Evolutionary conservation across 345 rosid genomes (phyloP).

Genomic region (Aquilaria malaccensis): DNA sequence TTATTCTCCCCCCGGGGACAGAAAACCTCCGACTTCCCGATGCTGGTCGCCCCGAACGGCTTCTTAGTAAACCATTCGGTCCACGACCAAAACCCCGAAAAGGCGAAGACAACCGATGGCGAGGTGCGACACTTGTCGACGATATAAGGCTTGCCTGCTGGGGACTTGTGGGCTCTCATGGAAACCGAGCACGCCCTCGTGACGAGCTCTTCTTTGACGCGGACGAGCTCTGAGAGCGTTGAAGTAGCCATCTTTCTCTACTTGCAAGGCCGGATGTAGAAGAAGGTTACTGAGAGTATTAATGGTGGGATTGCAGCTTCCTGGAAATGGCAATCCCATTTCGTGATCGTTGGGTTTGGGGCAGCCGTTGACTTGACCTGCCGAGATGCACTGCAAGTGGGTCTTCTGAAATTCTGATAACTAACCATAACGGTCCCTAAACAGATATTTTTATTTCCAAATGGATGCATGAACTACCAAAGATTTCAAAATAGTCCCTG

Average conservation of each 20-base stretch:
- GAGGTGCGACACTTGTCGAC: constrained; percentile 14
- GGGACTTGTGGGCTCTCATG: constrained; percentile 22
- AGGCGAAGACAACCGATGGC: constrained; percentile 33
- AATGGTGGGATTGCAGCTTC: no score
- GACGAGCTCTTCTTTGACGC: constrained; percentile 31
- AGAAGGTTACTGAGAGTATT: no score
- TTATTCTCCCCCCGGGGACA: constrained; percentile 3
- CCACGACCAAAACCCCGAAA: constrained; percentile 41
- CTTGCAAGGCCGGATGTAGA: constrained; percentile 2
- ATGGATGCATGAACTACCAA: no score
- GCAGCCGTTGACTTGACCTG: no score
- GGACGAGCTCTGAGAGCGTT: constrained; percentile 14
- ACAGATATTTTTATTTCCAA: no score
- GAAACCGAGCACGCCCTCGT: constrained; percentile 34
- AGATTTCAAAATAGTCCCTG: no score
- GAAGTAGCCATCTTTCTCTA: constrained; percentile 18
- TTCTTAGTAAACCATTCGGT: constrained; percentile 26
- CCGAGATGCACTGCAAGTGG: no score
- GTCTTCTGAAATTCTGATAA: no score
- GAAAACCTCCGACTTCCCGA: constrained; percentile 32
- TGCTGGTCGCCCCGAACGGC: constrained; percentile 49
- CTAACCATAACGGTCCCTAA: no score
- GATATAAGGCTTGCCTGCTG: constrained; percentile 19
- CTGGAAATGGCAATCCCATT: no score
- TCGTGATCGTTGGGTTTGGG: no score